Base-by-base conservation (phyloP, 139 green algal species). In the Zygnema cylindricum region DNA sequence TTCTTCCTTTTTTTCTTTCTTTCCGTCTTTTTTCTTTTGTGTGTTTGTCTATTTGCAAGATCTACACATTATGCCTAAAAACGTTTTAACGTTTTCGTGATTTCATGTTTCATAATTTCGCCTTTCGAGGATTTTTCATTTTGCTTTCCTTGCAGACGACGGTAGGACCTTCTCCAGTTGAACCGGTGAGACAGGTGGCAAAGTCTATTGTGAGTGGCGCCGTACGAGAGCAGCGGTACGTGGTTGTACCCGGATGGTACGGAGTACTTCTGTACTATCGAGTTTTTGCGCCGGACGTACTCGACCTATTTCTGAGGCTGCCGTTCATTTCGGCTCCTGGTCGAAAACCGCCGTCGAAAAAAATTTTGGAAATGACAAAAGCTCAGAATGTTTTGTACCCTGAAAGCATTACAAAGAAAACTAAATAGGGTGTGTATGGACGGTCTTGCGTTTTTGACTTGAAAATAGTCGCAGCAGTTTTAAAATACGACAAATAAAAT, bases 221-320 rank as follows among this genome's bases (percentile, higher is more conserved):
- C 2, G 3, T 88, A 16, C 78, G 57, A 16, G 11, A 54, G 30
- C 39, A 90, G n/a, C 78, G 79, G 43, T 91, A 91, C 40, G 71
- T 86, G 36, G 25, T 90, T 16, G 79, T 91, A 41, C 86, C 86
- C 2, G 42, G 22, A 25, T 91, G 81, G 79, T 91, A 84, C 40
- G 63, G 35, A 1, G 38, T 83, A 32, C 57, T 91, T 38, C 55
- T 88, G 1, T 85, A 84, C 38, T 91, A 89, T 36, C 86, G 86
- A 43, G 42, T 91, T 36, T 91, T 91, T n/a, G 86, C 86, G 7
- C 86, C 86, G 2, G 86, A 88, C 22, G 79, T 88, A 22, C 30
- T 88, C 38, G 85, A 90, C 43, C 38, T 36, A 25, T 84, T 89
- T n/a, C 71, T 71, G 1, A 69, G 76, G 2, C 43, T 86, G 36